Evolutionary conservation across 148 eudicot species (phyloP).

Genomic region (Gaultheria prostrata): DNA sequence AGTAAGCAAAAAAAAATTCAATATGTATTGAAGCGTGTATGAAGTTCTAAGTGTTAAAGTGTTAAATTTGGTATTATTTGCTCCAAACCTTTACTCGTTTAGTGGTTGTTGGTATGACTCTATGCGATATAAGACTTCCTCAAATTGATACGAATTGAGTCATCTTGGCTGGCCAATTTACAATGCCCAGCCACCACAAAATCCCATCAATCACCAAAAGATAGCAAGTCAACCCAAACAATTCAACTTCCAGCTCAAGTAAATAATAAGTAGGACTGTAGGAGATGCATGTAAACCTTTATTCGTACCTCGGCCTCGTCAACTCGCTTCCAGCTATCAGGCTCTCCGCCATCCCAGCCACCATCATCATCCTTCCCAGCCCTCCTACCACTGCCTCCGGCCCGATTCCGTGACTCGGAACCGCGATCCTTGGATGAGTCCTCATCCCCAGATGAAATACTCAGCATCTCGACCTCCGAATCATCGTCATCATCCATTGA

Average conservation of each 20-base stretch:
- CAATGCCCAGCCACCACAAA: not conserved
- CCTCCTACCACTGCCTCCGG: constrained; percentile 21
- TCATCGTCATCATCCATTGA: constrained; percentile 83
- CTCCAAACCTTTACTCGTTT: not conserved
- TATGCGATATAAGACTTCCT: constrained; percentile 1
- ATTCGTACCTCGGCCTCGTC: constrained; percentile 86
- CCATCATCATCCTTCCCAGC: constrained; percentile 53
- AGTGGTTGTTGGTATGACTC: not conserved
- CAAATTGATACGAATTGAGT: not conserved
- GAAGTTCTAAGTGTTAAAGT: not conserved
- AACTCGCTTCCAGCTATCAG: constrained; percentile 83
- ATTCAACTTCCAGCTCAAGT: not conserved
- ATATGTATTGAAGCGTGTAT: not conserved
- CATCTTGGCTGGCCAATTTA: not conserved
- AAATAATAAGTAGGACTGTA: no score
- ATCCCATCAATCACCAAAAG: not conserved
- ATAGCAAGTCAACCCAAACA: not conserved
- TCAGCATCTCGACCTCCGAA: constrained; percentile 89
- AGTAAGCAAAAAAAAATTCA: not conserved
- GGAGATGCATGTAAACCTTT: not conserved
- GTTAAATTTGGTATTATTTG: not conserved
- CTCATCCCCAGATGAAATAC: constrained; percentile 93
- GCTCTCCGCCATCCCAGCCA: constrained; percentile 82
- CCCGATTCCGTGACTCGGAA: constrained; percentile 30
- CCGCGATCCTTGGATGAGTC: constrained; percentile 46